These are phyloP conservation scores for Teunomyces funiuensis DNA, from an alignment of 805 yeast genomes.

Conservation along the genomic window DNA sequence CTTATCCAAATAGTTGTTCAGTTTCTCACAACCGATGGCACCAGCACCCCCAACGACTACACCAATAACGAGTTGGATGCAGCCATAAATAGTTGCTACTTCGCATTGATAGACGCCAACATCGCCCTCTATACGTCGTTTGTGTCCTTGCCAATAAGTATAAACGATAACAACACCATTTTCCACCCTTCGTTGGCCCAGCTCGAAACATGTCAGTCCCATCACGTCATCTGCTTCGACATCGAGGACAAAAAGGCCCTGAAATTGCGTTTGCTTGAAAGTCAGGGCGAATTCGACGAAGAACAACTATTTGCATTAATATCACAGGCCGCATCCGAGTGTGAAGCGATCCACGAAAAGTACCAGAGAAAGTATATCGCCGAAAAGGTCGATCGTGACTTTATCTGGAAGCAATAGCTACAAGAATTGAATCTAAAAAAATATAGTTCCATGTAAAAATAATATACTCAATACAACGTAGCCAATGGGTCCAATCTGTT, in stretches of 20 bases:
- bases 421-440: background rate
- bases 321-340: conserved; percentile 49
- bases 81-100: conserved; percentile 67
- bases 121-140: conserved; percentile 66
- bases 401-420: conserved; percentile 49
- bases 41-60: conserved; percentile 15
- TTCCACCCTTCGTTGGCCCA: conserved; percentile 48
- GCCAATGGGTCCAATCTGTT: conserved; percentile 43
- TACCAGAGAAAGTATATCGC: conserved; percentile 50
- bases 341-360: conserved; percentile 42
- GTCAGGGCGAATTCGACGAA: conserved; percentile 68
- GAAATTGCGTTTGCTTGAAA: conserved; percentile 66
- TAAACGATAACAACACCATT: conserved; percentile 27
- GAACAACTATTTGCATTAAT: conserved; percentile 51
- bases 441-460: background rate
- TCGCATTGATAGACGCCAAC: conserved; percentile 81
- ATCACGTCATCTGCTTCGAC: conserved; percentile 66
- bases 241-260: conserved; percentile 50
- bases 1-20: conserved; percentile 45
- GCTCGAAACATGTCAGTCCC: conserved; percentile 48
- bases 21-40: conserved; percentile 32
- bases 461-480: conserved; percentile 33
- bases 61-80: conserved; percentile 58
- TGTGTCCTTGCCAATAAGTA: conserved; percentile 52
- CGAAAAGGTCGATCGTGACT: conserved; percentile 51